Percentiles rank a stretch among this genome's conserved stretches.
Conservation (phyloP, 2,329 filamentous ascomycete species). For the Phaeosphaeria sp. region DNA sequence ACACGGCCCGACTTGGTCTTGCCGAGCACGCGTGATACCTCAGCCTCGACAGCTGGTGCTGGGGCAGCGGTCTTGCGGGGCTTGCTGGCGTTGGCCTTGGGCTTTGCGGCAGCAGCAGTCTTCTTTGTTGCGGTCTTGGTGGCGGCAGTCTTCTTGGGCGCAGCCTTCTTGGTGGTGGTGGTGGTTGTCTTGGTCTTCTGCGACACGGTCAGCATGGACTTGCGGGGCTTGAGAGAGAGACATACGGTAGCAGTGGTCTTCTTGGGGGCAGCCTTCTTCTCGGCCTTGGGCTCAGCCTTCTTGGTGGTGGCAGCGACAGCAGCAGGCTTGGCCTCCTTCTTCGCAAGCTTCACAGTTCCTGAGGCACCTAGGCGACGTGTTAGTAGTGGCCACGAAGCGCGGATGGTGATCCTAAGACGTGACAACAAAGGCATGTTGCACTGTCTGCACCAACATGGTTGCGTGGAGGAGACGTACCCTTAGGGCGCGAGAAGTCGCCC, state of each 20-base stretch:
- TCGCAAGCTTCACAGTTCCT: constrained; percentile 89
- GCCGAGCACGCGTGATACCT: constrained; percentile 69
- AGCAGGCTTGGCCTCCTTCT: constrained; percentile 66
- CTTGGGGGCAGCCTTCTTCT: constrained; percentile 36
- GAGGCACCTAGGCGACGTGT: constrained; percentile 69
- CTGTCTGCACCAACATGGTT: not conserved
- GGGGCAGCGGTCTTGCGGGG: constrained; percentile 55
- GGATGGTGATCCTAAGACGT: not conserved
- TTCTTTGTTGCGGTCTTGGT: constrained; percentile 52
- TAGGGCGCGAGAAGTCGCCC: constrained; percentile 86
- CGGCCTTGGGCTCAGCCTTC: constrained; percentile 39
- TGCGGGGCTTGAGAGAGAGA: not conserved
- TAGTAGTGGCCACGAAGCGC: constrained; percentile 11
- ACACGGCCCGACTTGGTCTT: constrained; percentile 90
- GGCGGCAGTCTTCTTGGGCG: constrained; percentile 27
- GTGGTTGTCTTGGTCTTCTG: constrained; percentile 35
- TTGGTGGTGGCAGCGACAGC: constrained; percentile 29
- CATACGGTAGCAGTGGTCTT: constrained; percentile 38
- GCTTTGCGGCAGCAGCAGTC: constrained; percentile 37
- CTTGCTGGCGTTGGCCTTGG: constrained; percentile 57
- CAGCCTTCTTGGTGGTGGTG: constrained; percentile 19
- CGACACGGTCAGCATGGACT: constrained; percentile 16
- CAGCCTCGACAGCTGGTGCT: constrained; percentile 71
- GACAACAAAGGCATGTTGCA: not conserved
- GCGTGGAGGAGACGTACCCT: constrained; percentile 68